Base-by-base conservation (phyloP, 768 basidiomycete species). In the Boletus tylopilopsis region DNA sequence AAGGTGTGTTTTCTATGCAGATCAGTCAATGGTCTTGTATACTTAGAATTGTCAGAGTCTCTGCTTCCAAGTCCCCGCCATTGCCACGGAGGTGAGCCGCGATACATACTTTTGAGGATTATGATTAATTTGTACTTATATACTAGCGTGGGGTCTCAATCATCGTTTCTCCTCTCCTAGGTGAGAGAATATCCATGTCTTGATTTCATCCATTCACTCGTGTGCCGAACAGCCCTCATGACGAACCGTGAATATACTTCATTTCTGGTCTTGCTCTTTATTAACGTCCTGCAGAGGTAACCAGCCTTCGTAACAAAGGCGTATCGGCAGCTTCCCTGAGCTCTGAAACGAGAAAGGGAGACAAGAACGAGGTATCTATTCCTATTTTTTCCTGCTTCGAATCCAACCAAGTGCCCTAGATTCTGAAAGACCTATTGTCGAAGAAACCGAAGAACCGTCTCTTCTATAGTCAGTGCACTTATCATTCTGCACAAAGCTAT, bases 61-160 rank as follows among this genome's bases (percentile, higher is more conserved):
- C 4, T 93, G 90, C 66, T 93, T 92, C 61, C 90, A 92, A 69
- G 71, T 91, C 24, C 90, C 90, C 37, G 90, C 90, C 0, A 68
- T 85, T 29, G 81, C 82, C 9, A 79, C 76, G 34, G 72, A 78
- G 49, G 87, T 85, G 50, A 45, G 56, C 59, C 16, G 25, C 30
- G 33, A 47, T 23, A 32, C 25, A 12, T 3, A 16, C 18, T 22
- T 24, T 32, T 5, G 22, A 35, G 8, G n/a, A 3, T 12, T 16
- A 15, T 22, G 32, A 29, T 24, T 15, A 34, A 52, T 1, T n/a
- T n/a, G n/a, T n/a, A n/a, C 19, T 3, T 19, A 2, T 24, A 15
- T 22, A 34, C 18, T 38, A 89, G 86, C 71, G 71, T 34, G 90
- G 89, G 7, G 64, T 90, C 22, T 85, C 89, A 1, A 68, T 92